These are phyloP conservation scores for Nakataea oryzae DNA, from an alignment of 2,329 filamentous ascomycete genomes.

Conservation along the genomic window DNA sequence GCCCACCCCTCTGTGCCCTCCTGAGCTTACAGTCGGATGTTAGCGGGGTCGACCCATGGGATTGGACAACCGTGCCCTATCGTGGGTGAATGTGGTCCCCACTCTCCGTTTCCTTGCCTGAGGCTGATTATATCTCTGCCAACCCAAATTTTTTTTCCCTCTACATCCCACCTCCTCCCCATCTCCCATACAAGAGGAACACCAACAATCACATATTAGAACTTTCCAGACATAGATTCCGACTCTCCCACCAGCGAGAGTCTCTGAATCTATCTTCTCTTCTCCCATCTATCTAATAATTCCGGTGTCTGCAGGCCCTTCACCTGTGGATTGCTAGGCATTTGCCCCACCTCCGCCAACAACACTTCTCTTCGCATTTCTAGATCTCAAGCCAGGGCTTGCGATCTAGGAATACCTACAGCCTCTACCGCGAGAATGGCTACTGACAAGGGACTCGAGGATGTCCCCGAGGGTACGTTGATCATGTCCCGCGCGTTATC, in stretches of 20 bases:
- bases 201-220: conserved; percentile 2
- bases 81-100: neutral
- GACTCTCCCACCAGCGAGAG: conserved; percentile 4
- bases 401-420: conserved; percentile 56
- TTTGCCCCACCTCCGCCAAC: conserved; percentile 22
- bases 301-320: conserved; percentile 13
- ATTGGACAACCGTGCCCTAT: conserved; percentile 5
- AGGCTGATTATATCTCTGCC: conserved; percentile 3
- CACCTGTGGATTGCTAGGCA: conserved; percentile 24
- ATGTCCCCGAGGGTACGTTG: conserved; percentile 84
- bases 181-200: conserved; percentile 4
- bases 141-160: conserved; percentile 6
- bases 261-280: conserved; percentile 4
- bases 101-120: neutral
- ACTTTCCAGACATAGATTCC: conserved; percentile 1
- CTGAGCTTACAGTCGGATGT: neutral
- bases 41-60: conserved; percentile 2
- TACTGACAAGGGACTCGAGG: conserved; percentile 96
- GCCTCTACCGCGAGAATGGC: conserved; percentile 82
- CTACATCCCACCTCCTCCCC: conserved; percentile 2
- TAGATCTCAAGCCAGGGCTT: conserved; percentile 71
- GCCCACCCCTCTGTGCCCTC: neutral
- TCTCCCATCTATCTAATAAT: neutral
- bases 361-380: conserved; percentile 25
- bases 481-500: neutral